A percentile compares a stretch with the other conserved stretches of the same genome.
Evolutionary conservation across 805 yeast species (phyloP).

Genomic region (Pichia paraexigua): DNA sequence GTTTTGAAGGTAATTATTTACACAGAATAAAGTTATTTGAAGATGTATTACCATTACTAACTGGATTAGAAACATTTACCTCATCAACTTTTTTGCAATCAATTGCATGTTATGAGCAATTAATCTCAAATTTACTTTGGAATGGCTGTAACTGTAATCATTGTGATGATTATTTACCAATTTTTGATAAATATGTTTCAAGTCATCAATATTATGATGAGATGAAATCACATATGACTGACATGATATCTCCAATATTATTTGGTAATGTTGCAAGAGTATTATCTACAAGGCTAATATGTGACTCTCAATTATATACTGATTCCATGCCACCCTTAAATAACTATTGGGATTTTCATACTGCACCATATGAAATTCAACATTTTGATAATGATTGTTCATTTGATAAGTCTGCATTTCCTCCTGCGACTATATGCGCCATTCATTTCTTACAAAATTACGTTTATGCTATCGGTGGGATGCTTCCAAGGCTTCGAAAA

Average conservation of each 20-base stretch:
- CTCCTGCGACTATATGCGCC: constrained; percentile 32
- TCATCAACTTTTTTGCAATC: constrained; percentile 56
- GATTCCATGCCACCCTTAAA: constrained; percentile 27
- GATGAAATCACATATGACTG: constrained; percentile 41
- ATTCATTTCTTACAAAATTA: constrained; percentile 42
- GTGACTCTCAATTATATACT: constrained; percentile 18
- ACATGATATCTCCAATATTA: constrained; percentile 51
- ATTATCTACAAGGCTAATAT: constrained; percentile 29
- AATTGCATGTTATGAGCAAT: constrained; percentile 59
- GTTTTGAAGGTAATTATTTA: constrained; percentile 65
- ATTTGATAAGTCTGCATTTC: constrained; percentile 37
- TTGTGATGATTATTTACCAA: constrained; percentile 40
- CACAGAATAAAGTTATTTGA: constrained; percentile 49
- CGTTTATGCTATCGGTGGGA: constrained; percentile 27
- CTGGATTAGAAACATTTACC: constrained; percentile 35
- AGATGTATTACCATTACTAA: constrained; percentile 38
- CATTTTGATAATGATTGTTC: constrained; percentile 32
- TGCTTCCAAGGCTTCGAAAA: constrained; percentile 28
- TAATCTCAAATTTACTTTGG: constrained; percentile 66
- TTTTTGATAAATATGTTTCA: constrained; percentile 54
- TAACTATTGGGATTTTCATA: constrained; percentile 41
- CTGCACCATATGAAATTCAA: constrained; percentile 30
- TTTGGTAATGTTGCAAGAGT: constrained; percentile 45
- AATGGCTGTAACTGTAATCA: constrained; percentile 64
- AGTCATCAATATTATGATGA: constrained; percentile 53